Evolutionary conservation across 306 rosid species (phyloP).

Genomic region (Fagus crenata): DNA sequence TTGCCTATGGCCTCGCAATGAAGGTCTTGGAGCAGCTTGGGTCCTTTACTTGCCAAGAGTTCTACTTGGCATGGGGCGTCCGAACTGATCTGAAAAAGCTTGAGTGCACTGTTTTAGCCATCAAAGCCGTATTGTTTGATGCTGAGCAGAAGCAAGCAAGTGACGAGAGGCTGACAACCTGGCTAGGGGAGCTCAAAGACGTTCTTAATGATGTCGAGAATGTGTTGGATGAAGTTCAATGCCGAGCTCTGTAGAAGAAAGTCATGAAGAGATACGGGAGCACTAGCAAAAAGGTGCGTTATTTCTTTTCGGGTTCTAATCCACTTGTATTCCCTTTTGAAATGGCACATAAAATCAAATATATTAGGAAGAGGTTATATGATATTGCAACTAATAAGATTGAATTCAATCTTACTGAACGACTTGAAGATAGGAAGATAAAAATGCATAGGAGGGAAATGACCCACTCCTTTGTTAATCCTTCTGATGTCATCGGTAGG

Average conservation of each 20-base stretch:
- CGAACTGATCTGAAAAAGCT: slow-evolving; percentile 17
- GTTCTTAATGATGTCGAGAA: slow-evolving; percentile 21
- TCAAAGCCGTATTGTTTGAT: slow-evolving; percentile 30
- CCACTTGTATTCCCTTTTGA: slow-evolving; percentile 5
- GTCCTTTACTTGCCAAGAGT: slow-evolving; percentile 18
- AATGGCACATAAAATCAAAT: neutral
- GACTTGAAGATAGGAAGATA: neutral
- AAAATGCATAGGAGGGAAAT: no score
- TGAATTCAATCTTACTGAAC: slow-evolving; percentile 9
- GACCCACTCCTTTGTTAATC: no score
- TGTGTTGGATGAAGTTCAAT: slow-evolving; percentile 36
- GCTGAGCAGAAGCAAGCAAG: slow-evolving; percentile 35
- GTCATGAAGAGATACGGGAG: neutral
- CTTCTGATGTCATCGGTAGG: no score
- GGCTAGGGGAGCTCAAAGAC: slow-evolving; percentile 26
- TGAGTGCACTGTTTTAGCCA: slow-evolving; percentile 6
- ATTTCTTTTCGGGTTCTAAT: slow-evolving; percentile 22
- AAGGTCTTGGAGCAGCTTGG: slow-evolving; percentile 17
- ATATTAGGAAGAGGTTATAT: slow-evolving; percentile 18
- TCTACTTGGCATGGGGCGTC: slow-evolving; percentile 13
- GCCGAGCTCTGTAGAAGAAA: slow-evolving; percentile 11
- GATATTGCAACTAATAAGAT: slow-evolving; percentile 14
- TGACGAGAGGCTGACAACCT: neutral
- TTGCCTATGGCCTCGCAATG: neutral
- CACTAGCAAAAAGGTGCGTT: slow-evolving; percentile 8